phyloP scores from a whole-genome alignment of 495 filamentous ascomycete genomes.

The Monascus purpureus region DNA sequence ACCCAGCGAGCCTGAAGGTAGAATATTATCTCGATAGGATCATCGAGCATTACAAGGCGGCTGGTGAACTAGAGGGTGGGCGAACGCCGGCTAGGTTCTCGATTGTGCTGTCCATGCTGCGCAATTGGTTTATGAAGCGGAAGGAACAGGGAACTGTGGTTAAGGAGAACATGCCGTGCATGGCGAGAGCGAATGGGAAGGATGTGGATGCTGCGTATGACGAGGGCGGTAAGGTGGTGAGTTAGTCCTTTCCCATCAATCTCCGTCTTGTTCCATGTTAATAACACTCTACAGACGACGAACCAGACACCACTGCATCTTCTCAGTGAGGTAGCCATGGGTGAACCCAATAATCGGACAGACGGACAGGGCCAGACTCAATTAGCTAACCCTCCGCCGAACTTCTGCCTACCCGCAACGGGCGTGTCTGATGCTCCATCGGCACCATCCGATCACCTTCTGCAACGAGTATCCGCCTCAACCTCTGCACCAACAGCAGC shows the following conservation, averaged over 20 bases:
- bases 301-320: constrained; percentile 38
- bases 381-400: too few relatives aligned
- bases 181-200: neutral
- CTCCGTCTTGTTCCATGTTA: too few relatives aligned
- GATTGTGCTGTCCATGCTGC: constrained; percentile 58
- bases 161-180: constrained; percentile 18
- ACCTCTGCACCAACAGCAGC: neutral
- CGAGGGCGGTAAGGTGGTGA: too few relatives aligned
- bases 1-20: constrained; percentile 57
- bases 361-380: too few relatives aligned
- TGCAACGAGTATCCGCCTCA: neutral
- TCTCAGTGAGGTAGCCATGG: constrained; percentile 43
- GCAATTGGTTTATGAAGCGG: constrained; percentile 50
- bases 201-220: too few relatives aligned
- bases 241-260: too few relatives aligned
- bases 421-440: neutral
- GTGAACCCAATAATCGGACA: constrained; percentile 18
- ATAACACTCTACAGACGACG: too few relatives aligned
- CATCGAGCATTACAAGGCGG: constrained; percentile 48
- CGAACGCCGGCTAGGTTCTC: constrained; percentile 65
- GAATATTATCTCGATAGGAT: constrained; percentile 60
- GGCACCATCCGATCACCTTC: neutral
- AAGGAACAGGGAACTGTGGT: constrained; percentile 18
- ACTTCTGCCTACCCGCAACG: too few relatives aligned
- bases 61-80: constrained; percentile 49